Conservation (phyloP, 805 yeast genomes). For the Zygoascus tannicola region DNA sequence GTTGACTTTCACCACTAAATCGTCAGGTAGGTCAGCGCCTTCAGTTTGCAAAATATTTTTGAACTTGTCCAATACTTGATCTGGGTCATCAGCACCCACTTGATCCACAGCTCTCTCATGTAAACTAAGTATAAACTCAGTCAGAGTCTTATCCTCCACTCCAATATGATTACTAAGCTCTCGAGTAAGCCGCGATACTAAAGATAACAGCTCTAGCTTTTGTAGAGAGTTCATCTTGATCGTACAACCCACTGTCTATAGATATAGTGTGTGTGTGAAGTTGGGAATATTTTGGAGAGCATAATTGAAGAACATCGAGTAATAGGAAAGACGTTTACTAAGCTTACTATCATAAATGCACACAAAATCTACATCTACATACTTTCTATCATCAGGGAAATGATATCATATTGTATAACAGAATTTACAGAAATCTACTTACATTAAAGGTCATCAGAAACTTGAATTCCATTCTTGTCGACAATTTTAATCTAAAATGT, state of each 20-base stretch:
- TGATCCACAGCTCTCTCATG: conserved; percentile 17
- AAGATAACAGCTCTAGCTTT: conserved; percentile 25
- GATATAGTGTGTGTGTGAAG: too few relatives aligned
- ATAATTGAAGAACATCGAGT: neutral
- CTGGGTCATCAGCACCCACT: neutral
- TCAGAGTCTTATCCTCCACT: conserved; percentile 35
- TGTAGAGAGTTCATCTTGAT: conserved; percentile 24
- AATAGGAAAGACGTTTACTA: neutral
- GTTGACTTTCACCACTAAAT: conserved; percentile 24
- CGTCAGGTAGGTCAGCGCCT: conserved; percentile 35
- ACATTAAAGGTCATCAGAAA: conserved; percentile 1
- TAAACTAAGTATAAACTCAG: conserved; percentile 39
- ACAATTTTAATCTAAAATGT: conserved; percentile 45
- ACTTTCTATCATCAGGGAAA: too few relatives aligned
- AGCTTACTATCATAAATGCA: too few relatives aligned
- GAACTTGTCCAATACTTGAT: conserved; percentile 27
- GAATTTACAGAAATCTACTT: too few relatives aligned
- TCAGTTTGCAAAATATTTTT: conserved; percentile 31
- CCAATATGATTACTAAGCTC: conserved; percentile 30
- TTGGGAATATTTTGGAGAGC: neutral
- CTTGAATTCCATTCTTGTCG: conserved; percentile 46
- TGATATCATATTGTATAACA: too few relatives aligned
- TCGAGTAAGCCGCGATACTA: conserved; percentile 27
- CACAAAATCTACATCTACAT: too few relatives aligned
- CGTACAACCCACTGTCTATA: too few relatives aligned